Percentiles rank a stretch among this genome's conserved stretches.
These are phyloP conservation scores for Halophytophthora batemanensis DNA, from an alignment of 352 stramenopile genomes.

Conservation along the genomic window DNA sequence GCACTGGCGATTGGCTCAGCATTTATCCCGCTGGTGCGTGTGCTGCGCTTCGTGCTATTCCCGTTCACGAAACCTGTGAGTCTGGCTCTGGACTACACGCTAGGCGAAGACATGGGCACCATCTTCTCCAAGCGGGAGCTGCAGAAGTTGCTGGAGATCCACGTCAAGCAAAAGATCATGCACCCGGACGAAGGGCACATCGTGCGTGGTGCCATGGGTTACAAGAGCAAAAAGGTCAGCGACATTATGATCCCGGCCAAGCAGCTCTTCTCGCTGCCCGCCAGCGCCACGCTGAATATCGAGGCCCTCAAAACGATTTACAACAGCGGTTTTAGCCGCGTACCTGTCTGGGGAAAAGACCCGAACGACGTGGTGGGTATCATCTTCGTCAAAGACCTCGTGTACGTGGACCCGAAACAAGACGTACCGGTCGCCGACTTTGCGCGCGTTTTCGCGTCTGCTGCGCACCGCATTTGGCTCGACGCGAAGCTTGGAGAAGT, in stretches of 20 bases:
- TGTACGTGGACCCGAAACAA: slow-evolving; percentile 71
- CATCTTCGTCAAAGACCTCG: slow-evolving; percentile 94
- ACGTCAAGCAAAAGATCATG: slow-evolving; percentile 90
- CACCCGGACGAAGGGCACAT: slow-evolving; percentile 94
- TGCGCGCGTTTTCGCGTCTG: slow-evolving; percentile 83
- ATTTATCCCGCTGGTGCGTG: slow-evolving; percentile 89
- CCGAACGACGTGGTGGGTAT: slow-evolving; percentile 96
- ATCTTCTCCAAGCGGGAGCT: slow-evolving; percentile 94
- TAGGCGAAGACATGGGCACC: slow-evolving; percentile 94
- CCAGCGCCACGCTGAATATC: slow-evolving; percentile 44
- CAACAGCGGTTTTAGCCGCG: slow-evolving; percentile 91
- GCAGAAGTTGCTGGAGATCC: slow-evolving; percentile 95
- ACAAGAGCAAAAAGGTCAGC: slow-evolving; percentile 71
- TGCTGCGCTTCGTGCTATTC: slow-evolving; percentile 93
- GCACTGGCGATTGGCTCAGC: slow-evolving; percentile 69
- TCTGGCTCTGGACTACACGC: slow-evolving; percentile 85
- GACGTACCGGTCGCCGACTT: slow-evolving; percentile 84
- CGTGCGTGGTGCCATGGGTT: slow-evolving; percentile 88
- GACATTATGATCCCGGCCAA: slow-evolving; percentile 94
- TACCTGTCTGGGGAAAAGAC: slow-evolving; percentile 95
- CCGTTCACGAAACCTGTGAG: slow-evolving; percentile 89
- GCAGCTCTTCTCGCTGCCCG: slow-evolving; percentile 67
- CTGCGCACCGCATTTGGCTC: slow-evolving; percentile 67
- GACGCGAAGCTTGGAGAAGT: slow-evolving; percentile 67
- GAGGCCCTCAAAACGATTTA: slow-evolving; percentile 79